phyloP scores from a whole-genome alignment of 1,284 basidiomycete genomes.

The Bjerkandera adusta region DNA sequence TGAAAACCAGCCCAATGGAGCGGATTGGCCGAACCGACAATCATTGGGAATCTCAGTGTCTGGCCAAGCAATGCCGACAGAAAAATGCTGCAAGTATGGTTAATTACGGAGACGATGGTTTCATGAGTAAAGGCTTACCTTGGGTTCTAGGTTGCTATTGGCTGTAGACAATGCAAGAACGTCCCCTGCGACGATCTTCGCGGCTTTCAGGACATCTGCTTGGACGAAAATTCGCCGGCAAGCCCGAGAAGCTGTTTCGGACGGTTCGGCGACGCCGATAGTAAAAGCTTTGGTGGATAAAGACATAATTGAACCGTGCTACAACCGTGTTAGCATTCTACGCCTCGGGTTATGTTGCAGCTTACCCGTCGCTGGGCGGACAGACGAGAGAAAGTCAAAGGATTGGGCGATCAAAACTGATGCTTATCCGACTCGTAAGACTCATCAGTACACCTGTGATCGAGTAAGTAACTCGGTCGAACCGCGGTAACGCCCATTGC shows the following conservation, averaged over 20 bases:
- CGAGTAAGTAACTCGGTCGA: no score
- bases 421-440: no score
- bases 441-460: no score
- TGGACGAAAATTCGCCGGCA: conserved; percentile 66
- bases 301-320: no score
- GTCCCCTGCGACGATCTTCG: conserved; percentile 71
- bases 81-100: conserved; percentile 43
- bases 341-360: no score
- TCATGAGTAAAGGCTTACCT: conserved; percentile 18
- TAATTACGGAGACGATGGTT: neutral
- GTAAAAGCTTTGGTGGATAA: conserved; percentile 45
- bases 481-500: no score
- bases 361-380: no score
- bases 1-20: conserved; percentile 8
- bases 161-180: conserved; percentile 52
- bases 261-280: conserved; percentile 35
- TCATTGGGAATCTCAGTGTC: conserved; percentile 55
- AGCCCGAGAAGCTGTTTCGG: conserved; percentile 46
- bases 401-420: no score
- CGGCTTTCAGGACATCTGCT: conserved; percentile 58
- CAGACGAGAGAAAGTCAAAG: no score
- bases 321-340: no score
- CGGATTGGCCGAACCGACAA: conserved; percentile 38
- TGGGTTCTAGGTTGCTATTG: conserved; percentile 18
- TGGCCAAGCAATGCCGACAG: conserved; percentile 72